Evolutionary conservation across 225 moss, liverwort and hornwort genomes (phyloP), one percentile per base, ranked within the genome.

Genomic region (Physcomitrellopsis africana): DNA sequence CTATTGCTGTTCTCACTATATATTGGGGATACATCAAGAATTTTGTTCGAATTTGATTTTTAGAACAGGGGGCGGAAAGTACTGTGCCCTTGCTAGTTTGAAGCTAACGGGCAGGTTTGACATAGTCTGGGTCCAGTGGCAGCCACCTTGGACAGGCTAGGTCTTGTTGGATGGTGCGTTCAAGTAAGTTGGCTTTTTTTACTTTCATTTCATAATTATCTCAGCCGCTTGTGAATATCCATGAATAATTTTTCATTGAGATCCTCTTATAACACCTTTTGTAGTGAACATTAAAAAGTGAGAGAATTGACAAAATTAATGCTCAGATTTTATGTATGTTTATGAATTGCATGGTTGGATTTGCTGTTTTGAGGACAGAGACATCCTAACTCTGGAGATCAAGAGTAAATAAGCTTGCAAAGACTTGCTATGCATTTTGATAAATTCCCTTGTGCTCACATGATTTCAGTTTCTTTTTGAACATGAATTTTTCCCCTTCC

Each of bases 351-450:
- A 15, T 49, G 65, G n/a, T n/a, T 70, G 32, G 32, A 2, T 37
- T 37, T 37, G 32, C 32, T 37, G 1, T 37, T 7, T 37, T 37
- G 73, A 82, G 70, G 80, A 58, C 86, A 92, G 89, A 90, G 95
- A 68, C 99, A 99, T 76, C 66, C 74, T 14, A 68, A 75, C 24
- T 78, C 70, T 66, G 95, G 99, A 83, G 99, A 93, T 55, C 99
- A 95, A 84, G 99, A 81, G 78, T 84, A 18, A 92, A 99, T 78
- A 99, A 99, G 77, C 89, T 86, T 81, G 90, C 93, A 22, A 95
- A 99, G 47, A 82, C 95, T 62, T 99, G 99, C 76, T 99, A 99
- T 69, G 99, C 99, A 52, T 99, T 99, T 77, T 99, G 95, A 95
- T 95, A 92, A n/a, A 69, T 80, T 10, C 32, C 45, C 16, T 42